Conservation (phyloP, 345 rosid species). For the Populus ilicifolia region DNA sequence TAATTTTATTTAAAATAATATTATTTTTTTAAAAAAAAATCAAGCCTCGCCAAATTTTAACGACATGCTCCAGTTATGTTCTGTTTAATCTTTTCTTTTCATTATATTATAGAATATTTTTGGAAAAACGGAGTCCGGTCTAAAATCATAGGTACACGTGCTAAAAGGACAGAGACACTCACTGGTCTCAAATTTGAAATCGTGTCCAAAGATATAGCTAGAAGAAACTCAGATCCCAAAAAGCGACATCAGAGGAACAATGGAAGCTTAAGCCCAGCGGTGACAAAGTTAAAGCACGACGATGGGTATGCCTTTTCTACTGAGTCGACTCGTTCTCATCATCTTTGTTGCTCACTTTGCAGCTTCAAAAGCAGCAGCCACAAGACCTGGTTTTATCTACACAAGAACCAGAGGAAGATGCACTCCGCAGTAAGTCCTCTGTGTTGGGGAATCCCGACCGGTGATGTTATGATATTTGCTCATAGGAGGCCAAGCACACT, state of each 20-base stretch:
- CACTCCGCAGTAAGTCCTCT: slow-evolving; percentile 60
- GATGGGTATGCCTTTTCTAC: neutral
- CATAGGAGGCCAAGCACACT: no score
- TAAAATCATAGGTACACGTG: neutral
- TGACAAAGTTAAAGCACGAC: no score
- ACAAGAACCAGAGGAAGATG: slow-evolving; percentile 70
- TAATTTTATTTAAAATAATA: no score
- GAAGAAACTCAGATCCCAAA: neutral
- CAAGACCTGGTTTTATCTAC: slow-evolving; percentile 53
- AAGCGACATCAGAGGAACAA: neutral
- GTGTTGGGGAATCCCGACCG: no score
- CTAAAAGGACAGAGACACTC: neutral
- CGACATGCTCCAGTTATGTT: no score
- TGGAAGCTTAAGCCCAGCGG: neutral
- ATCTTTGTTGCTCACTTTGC: slow-evolving; percentile 3
- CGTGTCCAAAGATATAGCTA: neutral
- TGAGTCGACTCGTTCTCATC: slow-evolving; percentile 2
- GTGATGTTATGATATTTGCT: no score
- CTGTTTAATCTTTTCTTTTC: no score
- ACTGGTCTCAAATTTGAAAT: neutral
- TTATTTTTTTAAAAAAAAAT: no score
- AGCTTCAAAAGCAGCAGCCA: neutral
- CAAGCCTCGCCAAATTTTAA: no score
- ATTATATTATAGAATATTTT: neutral
- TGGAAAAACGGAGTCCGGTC: neutral